phyloP scores from a whole-genome alignment of 495 filamentous ascomycete genomes.

The Alectoria sarmentosa region DNA sequence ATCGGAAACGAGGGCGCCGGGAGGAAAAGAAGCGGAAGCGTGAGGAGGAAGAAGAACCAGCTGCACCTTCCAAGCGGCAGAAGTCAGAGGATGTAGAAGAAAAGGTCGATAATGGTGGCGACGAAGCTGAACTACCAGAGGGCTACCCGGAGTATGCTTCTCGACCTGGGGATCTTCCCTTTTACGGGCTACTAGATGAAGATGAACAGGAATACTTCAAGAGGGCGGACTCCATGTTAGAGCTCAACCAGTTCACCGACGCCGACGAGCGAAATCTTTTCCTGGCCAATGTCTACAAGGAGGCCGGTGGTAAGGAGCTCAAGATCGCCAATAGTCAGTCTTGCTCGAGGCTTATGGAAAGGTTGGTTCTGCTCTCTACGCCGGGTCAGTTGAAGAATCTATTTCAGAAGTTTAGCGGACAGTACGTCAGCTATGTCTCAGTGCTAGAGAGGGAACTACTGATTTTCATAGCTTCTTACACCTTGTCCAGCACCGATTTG shows the following conservation, averaged over 20 bases:
- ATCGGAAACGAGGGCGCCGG: conserved; percentile 33
- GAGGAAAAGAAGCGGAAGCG: conserved; percentile 28
- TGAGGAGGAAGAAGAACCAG: conserved; percentile 35
- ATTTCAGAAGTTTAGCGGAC: conserved; percentile 76
- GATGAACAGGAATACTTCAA: conserved; percentile 94
- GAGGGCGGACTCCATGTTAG: conserved; percentile 77
- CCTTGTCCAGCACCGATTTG: conserved; percentile 89
- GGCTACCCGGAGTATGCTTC: neutral
- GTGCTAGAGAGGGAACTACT: neutral
- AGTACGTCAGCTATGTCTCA: conserved; percentile 38
- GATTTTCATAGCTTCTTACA: conserved; percentile 56
- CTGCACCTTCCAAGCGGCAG: conserved; percentile 19
- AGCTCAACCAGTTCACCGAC: conserved; percentile 74
- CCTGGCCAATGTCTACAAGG: conserved; percentile 74
- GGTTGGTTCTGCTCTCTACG: conserved; percentile 75
- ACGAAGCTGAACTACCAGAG: conserved; percentile 17
- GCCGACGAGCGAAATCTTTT: conserved; percentile 74
- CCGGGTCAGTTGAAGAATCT: conserved; percentile 74
- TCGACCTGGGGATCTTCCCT: conserved; percentile 44
- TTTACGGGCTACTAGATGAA: conserved; percentile 84
- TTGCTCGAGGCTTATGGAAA: conserved; percentile 88
- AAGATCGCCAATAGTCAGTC: conserved; percentile 94
- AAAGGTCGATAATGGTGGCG: conserved; percentile 22
- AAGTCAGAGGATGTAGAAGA: conserved; percentile 24
- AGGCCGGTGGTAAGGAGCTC: conserved; percentile 85